Evolutionary conservation across 371 early-diverging fungal genomes (phyloP).

Genomic region (Syncephalastrum contaminatum): DNA sequence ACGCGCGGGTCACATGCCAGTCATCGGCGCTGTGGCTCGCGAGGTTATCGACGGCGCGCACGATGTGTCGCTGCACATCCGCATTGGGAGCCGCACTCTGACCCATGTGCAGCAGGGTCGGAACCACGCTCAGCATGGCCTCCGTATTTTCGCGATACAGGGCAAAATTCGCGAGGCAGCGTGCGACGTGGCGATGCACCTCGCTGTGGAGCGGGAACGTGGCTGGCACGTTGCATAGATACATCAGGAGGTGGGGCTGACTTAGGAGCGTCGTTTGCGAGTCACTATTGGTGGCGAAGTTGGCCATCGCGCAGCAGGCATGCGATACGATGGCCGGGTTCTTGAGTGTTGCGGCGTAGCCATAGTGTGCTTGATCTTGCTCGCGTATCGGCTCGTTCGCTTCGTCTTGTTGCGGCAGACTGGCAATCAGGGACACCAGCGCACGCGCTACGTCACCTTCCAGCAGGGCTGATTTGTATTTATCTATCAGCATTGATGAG

Average conservation of each 20-base stretch:
- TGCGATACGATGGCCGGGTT: slow-evolving; percentile 51
- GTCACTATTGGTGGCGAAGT: slow-evolving; percentile 63
- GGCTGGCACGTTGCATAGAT: slow-evolving; percentile 40
- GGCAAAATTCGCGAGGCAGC: slow-evolving; percentile 58
- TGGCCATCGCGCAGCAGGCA: slow-evolving; percentile 62
- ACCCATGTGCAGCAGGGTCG: slow-evolving; percentile 47
- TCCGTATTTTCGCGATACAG: slow-evolving; percentile 49
- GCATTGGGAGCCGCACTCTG: slow-evolving; percentile 22
- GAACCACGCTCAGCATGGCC: slow-evolving; percentile 43
- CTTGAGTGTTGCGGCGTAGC: slow-evolving; percentile 9
- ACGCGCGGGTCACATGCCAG: too few species aligned
- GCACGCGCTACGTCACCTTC: slow-evolving; percentile 48
- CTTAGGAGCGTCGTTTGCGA: slow-evolving; percentile 55
- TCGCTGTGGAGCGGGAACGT: slow-evolving; percentile 33
- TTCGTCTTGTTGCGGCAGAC: slow-evolving; percentile 18
- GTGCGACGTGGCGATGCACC: slow-evolving; percentile 55
- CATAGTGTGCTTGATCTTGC: slow-evolving; percentile 9
- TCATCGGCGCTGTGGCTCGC: slow-evolving; percentile 3
- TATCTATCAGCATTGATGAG: slow-evolving; percentile 27
- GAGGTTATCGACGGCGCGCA: slow-evolving; percentile 48
- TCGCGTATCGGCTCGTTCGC: slow-evolving; percentile 11
- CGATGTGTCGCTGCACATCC: slow-evolving; percentile 42
- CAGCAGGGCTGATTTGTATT: slow-evolving; percentile 53
- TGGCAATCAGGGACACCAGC: slow-evolving; percentile 36
- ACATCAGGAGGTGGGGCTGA: slow-evolving; percentile 44